phyloP scores from a whole-genome alignment of 164 flowering plant species.

The Vitis cinerea region DNA sequence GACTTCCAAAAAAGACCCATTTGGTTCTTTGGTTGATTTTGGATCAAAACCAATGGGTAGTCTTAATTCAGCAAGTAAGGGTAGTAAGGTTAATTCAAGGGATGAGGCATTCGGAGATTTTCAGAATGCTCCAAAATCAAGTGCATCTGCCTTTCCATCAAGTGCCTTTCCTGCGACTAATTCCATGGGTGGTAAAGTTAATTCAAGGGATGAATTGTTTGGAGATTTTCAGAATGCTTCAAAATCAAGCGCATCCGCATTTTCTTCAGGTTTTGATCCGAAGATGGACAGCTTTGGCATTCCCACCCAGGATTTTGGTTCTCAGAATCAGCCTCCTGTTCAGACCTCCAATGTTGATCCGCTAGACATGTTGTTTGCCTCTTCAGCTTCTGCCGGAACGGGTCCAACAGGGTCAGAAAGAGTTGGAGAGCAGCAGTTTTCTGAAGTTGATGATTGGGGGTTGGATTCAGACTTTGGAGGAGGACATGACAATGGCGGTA shows the following conservation, averaged over 20 bases:
- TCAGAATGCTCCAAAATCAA: slow-evolving; percentile 34
- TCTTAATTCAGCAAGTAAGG: slow-evolving; percentile 29
- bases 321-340: slow-evolving; percentile 35
- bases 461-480: slow-evolving; percentile 56
- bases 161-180: slow-evolving; percentile 21
- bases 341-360: slow-evolving; percentile 53
- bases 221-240: slow-evolving; percentile 34
- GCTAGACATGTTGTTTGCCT: slow-evolving; percentile 57
- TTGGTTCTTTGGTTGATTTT: slow-evolving; percentile 62
- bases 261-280: slow-evolving; percentile 24
- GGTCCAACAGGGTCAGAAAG: slow-evolving; percentile 29
- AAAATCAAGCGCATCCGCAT: slow-evolving; percentile 21
- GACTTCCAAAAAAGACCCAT: slow-evolving; percentile 63
- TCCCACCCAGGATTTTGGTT: slow-evolving; percentile 20
- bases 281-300: slow-evolving; percentile 47
- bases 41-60: slow-evolving; percentile 37
- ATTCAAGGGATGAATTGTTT: too few species aligned
- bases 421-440: slow-evolving; percentile 33
- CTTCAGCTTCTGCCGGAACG: slow-evolving; percentile 40
- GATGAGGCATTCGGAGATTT: slow-evolving; percentile 33
- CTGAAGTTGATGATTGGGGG: slow-evolving; percentile 80
- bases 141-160: slow-evolving; percentile 26
- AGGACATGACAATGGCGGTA: slow-evolving; percentile 45
- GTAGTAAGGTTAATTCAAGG: slow-evolving; percentile 10
- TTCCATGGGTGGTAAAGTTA: slow-evolving; percentile 18